Percentiles rank a stretch among this genome's conserved stretches.
Evolutionary conservation across 139 green algal genomes (phyloP).

Genomic region (Auxenochlorella pyrenoidosa): DNA sequence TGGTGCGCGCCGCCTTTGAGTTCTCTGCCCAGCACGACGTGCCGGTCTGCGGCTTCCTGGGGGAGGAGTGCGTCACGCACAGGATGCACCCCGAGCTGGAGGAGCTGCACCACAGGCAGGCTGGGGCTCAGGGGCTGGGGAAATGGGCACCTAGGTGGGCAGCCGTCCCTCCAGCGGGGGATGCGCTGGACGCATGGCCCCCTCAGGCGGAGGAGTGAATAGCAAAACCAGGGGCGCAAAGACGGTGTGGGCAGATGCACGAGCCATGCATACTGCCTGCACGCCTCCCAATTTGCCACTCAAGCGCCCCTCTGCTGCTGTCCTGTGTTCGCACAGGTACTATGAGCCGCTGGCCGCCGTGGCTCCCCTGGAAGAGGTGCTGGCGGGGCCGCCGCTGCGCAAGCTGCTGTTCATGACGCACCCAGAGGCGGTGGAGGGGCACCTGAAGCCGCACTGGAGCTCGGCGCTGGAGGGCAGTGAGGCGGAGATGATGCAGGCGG

Average conservation of each 20-base stretch:
- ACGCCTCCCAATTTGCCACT: too few species aligned
- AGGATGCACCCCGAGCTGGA: slow-evolving; percentile 69
- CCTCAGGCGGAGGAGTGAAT: too few species aligned
- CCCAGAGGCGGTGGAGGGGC: slow-evolving; percentile 49
- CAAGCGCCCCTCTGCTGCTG: too few species aligned
- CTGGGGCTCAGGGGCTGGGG: background rate
- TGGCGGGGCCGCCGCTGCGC: slow-evolving; percentile 67
- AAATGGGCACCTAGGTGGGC: too few species aligned
- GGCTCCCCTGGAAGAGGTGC: slow-evolving; percentile 59
- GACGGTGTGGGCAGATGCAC: too few species aligned
- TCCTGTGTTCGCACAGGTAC: slow-evolving; percentile 55
- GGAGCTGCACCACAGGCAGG: slow-evolving; percentile 62
- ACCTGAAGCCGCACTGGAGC: slow-evolving; percentile 71
- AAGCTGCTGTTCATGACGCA: slow-evolving; percentile 93
- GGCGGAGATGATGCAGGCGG: slow-evolving; percentile 81
- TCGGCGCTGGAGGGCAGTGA: slow-evolving; percentile 4
- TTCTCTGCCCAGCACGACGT: slow-evolving; percentile 49
- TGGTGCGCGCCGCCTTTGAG: slow-evolving; percentile 71
- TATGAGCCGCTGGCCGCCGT: slow-evolving; percentile 85
- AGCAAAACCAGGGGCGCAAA: too few species aligned
- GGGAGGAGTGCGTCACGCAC: slow-evolving; percentile 87
- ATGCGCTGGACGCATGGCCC: too few species aligned
- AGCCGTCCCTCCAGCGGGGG: too few species aligned
- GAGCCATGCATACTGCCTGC: too few species aligned
- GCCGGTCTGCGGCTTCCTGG: slow-evolving; percentile 80